phyloP scores from a whole-genome alignment of 2,329 filamentous ascomycete species.

The Pseudogymnoascus pannorum region DNA sequence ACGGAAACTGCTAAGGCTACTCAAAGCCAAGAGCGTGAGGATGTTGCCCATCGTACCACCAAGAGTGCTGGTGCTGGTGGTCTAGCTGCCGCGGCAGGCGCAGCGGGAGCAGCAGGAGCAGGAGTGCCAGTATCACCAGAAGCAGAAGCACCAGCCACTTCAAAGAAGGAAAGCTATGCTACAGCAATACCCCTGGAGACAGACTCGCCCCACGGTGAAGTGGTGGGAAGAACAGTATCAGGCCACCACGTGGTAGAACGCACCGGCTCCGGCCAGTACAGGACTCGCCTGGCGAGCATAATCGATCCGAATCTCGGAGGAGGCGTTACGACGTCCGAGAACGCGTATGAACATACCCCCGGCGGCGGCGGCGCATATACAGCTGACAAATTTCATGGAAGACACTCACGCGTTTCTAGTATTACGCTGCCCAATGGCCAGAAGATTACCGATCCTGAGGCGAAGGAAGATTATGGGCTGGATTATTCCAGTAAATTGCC shows the following conservation, averaged over 20 bases:
- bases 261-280: neutral
- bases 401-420: neutral
- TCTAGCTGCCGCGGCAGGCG: neutral
- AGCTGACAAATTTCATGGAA: neutral
- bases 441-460: neutral
- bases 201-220: neutral
- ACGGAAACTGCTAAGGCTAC: neutral
- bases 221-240: neutral
- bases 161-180: neutral
- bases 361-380: neutral
- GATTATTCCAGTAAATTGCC: neutral
- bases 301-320: neutral
- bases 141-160: neutral
- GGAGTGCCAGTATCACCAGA: no score
- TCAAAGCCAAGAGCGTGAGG: neutral
- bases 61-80: neutral
- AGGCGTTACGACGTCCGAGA: neutral
- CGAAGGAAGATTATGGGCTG: neutral
- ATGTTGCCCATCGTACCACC: neutral
- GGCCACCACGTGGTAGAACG: neutral
- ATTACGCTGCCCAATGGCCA: neutral
- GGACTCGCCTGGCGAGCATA: constrained; percentile 1
- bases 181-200: neutral
- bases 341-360: constrained; percentile 1
- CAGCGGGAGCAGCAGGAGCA: neutral